These are phyloP conservation scores for Venturiaceae sp. DNA, from an alignment of 2,329 filamentous ascomycete genomes.

Conservation along the genomic window DNA sequence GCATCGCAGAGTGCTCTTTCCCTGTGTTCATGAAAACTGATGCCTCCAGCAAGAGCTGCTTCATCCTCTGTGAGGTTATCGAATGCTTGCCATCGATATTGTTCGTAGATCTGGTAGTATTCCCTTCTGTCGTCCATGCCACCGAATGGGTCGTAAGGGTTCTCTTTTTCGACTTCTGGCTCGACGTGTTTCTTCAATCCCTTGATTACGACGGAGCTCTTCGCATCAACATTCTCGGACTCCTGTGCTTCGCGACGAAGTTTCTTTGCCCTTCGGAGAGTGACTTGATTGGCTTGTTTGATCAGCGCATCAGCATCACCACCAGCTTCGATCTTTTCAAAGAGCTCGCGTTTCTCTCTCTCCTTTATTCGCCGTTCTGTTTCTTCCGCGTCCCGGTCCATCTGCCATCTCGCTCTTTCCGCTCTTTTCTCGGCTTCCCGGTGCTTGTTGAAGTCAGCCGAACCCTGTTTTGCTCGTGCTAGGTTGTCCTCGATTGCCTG, in stretches of 20 bases:
- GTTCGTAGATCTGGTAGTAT: constrained; percentile 59
- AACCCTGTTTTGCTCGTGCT: constrained; percentile 37
- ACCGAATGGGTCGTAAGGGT: constrained; percentile 71
- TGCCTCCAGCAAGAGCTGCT: constrained; percentile 64
- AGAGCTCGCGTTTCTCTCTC: constrained; percentile 39
- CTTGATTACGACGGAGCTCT: constrained; percentile 44
- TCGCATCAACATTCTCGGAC: constrained; percentile 16
- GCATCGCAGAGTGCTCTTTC: constrained; percentile 75
- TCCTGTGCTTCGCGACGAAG: constrained; percentile 1
- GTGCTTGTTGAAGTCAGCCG: constrained; percentile 28
- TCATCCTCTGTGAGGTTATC: constrained; percentile 61
- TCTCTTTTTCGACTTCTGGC: constrained; percentile 4
- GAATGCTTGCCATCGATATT: constrained; percentile 53
- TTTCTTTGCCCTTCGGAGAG: background rate
- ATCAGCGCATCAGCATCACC: constrained; percentile 48
- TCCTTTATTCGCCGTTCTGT: constrained; percentile 43
- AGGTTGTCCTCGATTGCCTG: constrained; percentile 43
- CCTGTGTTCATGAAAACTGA: constrained; percentile 74
- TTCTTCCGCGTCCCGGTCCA: constrained; percentile 55
- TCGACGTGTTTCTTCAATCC: constrained; percentile 5
- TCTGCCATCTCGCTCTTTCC: constrained; percentile 29
- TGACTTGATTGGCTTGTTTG: constrained; percentile 28
- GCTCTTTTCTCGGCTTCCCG: constrained; percentile 42
- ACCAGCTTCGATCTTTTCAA: constrained; percentile 57
- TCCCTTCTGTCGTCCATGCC: constrained; percentile 56